Evolutionary conservation across 148 eudicot species (phyloP), one percentile per base, ranked within the genome.

Genomic region (Fagopyrum tataricum): DNA sequence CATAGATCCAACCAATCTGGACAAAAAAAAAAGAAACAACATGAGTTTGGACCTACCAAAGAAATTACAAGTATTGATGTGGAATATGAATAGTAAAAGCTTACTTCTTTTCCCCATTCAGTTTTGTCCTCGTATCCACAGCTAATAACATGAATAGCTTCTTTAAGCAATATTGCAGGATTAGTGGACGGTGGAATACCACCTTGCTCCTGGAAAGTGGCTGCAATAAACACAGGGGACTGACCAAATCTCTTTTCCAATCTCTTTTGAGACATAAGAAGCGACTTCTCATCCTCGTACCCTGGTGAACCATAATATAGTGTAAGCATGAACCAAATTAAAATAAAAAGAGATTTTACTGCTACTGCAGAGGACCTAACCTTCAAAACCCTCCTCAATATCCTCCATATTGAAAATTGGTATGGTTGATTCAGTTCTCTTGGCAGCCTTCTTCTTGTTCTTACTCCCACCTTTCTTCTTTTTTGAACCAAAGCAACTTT

Each of bases 101-200:
- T 55, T 73, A 93, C 98, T 97, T 93, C 98, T 91, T 93, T 93
- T 72, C 98, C 98, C 98, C 98, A 93, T 77, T 93, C 98, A 18
- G 91, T 80, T 81, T 93, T 93, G 84, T 89, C 98, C 80, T 92
- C 98, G 49, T 92, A 92, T 8, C 96, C 98, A 80, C 98, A 92
- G 82, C 98, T 92, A 78, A 93, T 91, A 70, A 93, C 98, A 85
- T 93, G 98, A 78, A 93, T 94, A 72, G 98, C 97, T 85, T 94
- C 98, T 83, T 86, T 94, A 74, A 94, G 75, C 69, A 89, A 87
- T 31, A 88, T 87, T 20, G 95, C 93, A 18, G 97, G 88, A 83
- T 91, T 94, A 51, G 97, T 91, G 41, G 97, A 71, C 39, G 90
- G 91, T 21, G 98, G 98, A 80, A 94, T 91, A 72, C 98, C 98